These are phyloP conservation scores for Suhomyces yuchorum DNA, from an alignment of 1,139 yeast species.

Conservation along the genomic window DNA sequence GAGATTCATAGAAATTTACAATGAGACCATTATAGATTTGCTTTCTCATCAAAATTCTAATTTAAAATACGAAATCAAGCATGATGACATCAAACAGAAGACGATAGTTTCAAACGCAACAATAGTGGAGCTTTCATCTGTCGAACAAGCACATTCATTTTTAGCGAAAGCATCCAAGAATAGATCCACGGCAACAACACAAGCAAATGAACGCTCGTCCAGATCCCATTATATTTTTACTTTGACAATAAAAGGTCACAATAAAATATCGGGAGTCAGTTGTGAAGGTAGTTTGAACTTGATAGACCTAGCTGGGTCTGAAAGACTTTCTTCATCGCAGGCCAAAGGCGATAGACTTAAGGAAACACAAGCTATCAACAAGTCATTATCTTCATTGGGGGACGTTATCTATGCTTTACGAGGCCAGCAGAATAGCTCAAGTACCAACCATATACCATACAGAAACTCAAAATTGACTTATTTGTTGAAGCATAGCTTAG, in stretches of 20 bases:
- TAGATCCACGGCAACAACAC: conserved; percentile 82
- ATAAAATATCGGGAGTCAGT: conserved; percentile 49
- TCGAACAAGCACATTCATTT: conserved; percentile 52
- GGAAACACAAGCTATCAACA: conserved; percentile 90
- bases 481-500: conserved; percentile 77
- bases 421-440: conserved; percentile 46
- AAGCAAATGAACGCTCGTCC: conserved; percentile 76
- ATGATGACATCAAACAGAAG: conserved; percentile 53
- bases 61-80: conserved; percentile 69
- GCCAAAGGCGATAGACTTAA: conserved; percentile 78
- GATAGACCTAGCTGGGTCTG: conserved; percentile 89
- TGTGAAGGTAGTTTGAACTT: conserved; percentile 69
- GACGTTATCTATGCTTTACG: conserved; percentile 85
- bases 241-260: conserved; percentile 58
- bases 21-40: conserved; percentile 76
- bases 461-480: conserved; percentile 72
- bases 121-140: conserved; percentile 47
- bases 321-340: conserved; percentile 74
- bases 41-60: conserved; percentile 34
- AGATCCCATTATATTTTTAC: conserved; percentile 73
- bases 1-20: conserved; percentile 87
- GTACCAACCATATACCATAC: conserved; percentile 51
- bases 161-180: conserved; percentile 59
- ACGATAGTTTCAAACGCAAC: conserved; percentile 67
- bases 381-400: conserved; percentile 83